Percentiles rank a stretch among this genome's conserved stretches.
Conservation (phyloP, 225 moss, liverwort and hornwort genomes). For the Polytrichum formosum region DNA sequence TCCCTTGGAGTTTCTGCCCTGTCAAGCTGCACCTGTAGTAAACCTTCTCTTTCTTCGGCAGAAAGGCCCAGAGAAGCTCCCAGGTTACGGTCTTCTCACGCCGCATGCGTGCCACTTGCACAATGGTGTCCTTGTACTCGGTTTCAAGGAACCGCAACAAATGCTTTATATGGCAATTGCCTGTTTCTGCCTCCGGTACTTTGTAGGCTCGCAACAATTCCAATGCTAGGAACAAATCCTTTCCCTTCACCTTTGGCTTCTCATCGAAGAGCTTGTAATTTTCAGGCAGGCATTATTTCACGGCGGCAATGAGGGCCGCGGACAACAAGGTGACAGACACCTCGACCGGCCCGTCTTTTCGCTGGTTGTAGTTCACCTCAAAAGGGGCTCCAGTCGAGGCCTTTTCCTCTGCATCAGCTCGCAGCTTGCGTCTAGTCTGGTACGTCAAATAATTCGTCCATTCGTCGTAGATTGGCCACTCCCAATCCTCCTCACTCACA, state of each 20-base stretch:
- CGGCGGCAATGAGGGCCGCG: constrained; percentile 19
- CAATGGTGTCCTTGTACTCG: constrained; percentile 48
- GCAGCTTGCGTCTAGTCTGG: constrained; percentile 25
- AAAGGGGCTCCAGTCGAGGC: constrained; percentile 12
- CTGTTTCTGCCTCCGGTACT: constrained; percentile 6
- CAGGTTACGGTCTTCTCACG: constrained; percentile 31
- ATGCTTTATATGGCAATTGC: constrained; percentile 30
- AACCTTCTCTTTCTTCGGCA: constrained; percentile 38
- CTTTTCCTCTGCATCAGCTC: neutral
- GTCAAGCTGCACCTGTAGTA: constrained; percentile 46
- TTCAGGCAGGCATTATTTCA: constrained; percentile 11
- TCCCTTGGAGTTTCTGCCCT: constrained; percentile 33
- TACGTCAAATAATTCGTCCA: constrained; percentile 8
- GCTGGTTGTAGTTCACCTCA: constrained; percentile 27
- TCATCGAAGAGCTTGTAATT: neutral
- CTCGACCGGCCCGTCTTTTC: constrained; percentile 14
- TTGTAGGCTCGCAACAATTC: constrained; percentile 11
- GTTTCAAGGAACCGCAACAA: constrained; percentile 52
- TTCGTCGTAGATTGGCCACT: constrained; percentile 44
- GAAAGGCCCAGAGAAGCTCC: constrained; percentile 60
- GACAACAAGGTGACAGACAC: constrained; percentile 30
- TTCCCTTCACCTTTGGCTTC: constrained; percentile 12
- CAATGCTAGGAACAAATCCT: constrained; percentile 15
- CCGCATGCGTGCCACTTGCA: constrained; percentile 35
- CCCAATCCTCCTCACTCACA: constrained; percentile 31